Evolutionary conservation across 2,329 filamentous ascomycete species (phyloP), one percentile per base, ranked within the genome.

Genomic region (Simplicillium aogashimaense): DNA sequence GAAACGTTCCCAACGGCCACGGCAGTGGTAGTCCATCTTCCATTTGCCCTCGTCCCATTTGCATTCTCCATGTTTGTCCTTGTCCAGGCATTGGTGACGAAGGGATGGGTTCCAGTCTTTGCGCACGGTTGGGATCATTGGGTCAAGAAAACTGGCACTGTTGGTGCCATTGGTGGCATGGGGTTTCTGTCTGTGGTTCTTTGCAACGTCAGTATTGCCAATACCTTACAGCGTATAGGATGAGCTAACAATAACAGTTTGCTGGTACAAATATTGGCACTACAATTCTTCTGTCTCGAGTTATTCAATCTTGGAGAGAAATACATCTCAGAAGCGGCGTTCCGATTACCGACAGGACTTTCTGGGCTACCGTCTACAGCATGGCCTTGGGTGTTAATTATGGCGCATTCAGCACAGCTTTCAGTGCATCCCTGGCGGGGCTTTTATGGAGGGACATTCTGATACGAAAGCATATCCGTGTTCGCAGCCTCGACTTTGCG

Each of bases 211-310:
- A 67, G 80, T 69, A 37, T 38, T 10, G 28, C 33, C 36, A 20
- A 17, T 29, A 9, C 9, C 6, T 6, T 5, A 25, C 5, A 25
- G 20, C 20, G 6, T 25, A 6, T 9, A 25, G 5, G 9, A 25
- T 25, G 5, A 5, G 20, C 20, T 25, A 25, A 25, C 20, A 25
- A 25, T 25, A 6, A 25, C 45, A 86, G 80, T 86, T 86, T 48
- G 79, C 83, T 0, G 83, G 83, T 14, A 86, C 83, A 2, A 86
- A 86, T 47, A 86, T 86, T 39, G 82, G 83, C 29, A 84, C 82
- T 0, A 81, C 82, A 0, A 86, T 87, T 51, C 72, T 86, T 1
- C 66, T 86, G 1, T 84, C 74, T 8, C 77, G 82, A 3, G 72
- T 86, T 7, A 74, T 86, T 10, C 82, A 86, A 53, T 63, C 74